Conservation (phyloP, 2,329 filamentous ascomycete genomes). For the Blastomyces parvus region DNA sequence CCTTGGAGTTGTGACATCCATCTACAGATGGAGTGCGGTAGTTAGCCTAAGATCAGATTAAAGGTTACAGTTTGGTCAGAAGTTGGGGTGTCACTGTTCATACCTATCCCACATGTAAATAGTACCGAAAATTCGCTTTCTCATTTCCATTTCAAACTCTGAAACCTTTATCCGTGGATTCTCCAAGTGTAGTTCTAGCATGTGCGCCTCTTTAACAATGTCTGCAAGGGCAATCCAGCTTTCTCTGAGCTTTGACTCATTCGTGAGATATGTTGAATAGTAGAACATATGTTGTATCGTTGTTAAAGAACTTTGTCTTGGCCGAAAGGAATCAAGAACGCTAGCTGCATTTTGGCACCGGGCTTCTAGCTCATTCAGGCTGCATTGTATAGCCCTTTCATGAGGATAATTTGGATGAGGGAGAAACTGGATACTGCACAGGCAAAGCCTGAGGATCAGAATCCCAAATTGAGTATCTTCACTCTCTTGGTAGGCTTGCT, state of each 20-base stretch:
- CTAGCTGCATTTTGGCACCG: background rate
- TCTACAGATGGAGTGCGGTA: background rate
- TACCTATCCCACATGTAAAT: constrained; percentile 8
- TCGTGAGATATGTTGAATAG: background rate
- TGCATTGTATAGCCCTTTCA: constrained; percentile 4
- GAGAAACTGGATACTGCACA: constrained; percentile 4
- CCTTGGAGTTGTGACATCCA: constrained; percentile 6
- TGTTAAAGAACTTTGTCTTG: background rate
- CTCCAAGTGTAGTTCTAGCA: constrained; percentile 5
- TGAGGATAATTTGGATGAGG: constrained; percentile 7
- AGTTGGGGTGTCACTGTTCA: background rate
- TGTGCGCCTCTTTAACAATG: constrained; percentile 2
- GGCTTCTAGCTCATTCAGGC: background rate
- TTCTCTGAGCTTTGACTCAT: constrained; percentile 5
- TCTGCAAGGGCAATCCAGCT: constrained; percentile 5
- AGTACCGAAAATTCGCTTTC: constrained; percentile 3
- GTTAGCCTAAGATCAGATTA: background rate
- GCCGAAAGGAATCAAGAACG: constrained; percentile 1
- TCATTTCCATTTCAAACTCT: constrained; percentile 8
- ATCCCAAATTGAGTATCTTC: constrained; percentile 7
- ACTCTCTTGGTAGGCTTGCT: constrained; percentile 1
- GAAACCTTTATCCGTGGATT: background rate
- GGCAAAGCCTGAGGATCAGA: constrained; percentile 2
- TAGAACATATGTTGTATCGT: constrained; percentile 6
- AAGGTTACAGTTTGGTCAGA: background rate